Evolutionary conservation across 148 eudicot species (phyloP), one percentile per base, ranked within the genome.

Genomic region (Heliamphora exappendiculata): DNA sequence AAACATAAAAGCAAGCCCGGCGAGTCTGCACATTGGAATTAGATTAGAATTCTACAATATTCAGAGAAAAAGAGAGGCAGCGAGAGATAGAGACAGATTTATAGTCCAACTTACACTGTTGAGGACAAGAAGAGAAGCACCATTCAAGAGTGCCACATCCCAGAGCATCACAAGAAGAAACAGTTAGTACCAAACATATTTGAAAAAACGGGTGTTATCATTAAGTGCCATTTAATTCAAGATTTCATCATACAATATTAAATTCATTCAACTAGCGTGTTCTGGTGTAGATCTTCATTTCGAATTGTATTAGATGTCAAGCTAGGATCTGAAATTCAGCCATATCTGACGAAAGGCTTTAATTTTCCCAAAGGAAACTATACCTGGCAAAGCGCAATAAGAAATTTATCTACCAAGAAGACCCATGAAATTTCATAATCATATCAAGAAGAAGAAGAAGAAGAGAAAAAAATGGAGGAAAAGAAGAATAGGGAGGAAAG

Each of bases 1-100:
- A 72, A 89, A 93, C 89, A 91, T 93, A 83, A 89, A 91, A n/a
- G 96, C 98, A 63, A 93, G 92, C 39, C 93, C 98, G 42, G 91
- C 96, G 81, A 93, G 94, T 80, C 98, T 93, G 93, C 82, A 81
- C 37, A 76, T 19, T 51, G 36, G 29, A 78, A 55, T 80, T 39
- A 66, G 51, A 72, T 70, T 20, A 84, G 65, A 82, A 26, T 12
- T 50, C 7, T 70, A 19, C 79, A 33, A 53, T n/a, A n/a, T 13
- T 50, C 20, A 54, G n/a, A 57, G 20, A 69, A 57, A 67, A 62
- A 16, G 62, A 66, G 70, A 37, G 29, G 26, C 3, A 11, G 31
- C 55, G 72, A 67, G 55, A 5, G 12, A 64, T 3, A 41, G 0
- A 33, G 29, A 7, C 7, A 29, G 4, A 44, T 68, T 10, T 3